Percentiles rank a stretch among this genome's conserved stretches.
Evolutionary conservation across 768 basidiomycete species (phyloP).

Genomic region (Sporobolomyces pararoseus): DNA sequence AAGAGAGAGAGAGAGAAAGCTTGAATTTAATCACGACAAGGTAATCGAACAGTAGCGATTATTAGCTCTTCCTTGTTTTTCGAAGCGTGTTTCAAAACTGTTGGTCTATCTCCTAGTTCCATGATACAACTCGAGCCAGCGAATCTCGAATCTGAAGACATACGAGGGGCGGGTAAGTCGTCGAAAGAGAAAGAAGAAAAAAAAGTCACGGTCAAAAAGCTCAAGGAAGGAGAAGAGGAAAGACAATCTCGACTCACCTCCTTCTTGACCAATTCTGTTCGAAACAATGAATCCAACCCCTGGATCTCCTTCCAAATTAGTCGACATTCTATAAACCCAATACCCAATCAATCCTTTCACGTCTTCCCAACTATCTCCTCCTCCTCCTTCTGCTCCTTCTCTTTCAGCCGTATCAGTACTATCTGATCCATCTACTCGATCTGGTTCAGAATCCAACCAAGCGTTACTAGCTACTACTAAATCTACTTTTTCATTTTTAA

Average conservation of each 20-base stretch:
- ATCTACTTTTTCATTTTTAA: slow-evolving; percentile 8
- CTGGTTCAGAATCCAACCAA: slow-evolving; percentile 39
- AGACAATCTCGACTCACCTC: slow-evolving; percentile 19
- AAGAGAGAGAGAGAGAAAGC: neutral
- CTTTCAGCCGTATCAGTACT: neutral
- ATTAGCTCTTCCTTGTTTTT: slow-evolving; percentile 37
- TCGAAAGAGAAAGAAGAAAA: neutral
- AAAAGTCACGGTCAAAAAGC: no score
- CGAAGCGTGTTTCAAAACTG: slow-evolving; percentile 29
- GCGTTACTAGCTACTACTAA: slow-evolving; percentile 35
- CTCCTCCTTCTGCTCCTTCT: neutral
- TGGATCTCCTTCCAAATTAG: slow-evolving; percentile 29
- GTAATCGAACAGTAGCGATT: neutral
- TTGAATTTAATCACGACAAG: neutral
- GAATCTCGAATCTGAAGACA: slow-evolving; percentile 25
- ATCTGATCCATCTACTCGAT: no score
- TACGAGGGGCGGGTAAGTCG: neutral
- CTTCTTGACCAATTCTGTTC: slow-evolving; percentile 43
- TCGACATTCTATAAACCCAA: slow-evolving; percentile 34
- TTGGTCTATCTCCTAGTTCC: slow-evolving; percentile 23
- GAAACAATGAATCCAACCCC: slow-evolving; percentile 34
- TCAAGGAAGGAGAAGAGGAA: no score
- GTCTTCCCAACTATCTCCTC: slow-evolving; percentile 21
- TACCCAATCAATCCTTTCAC: slow-evolving; percentile 35
- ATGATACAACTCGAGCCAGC: slow-evolving; percentile 42